These are phyloP conservation scores for Lasiodiplodia hormozganensis DNA, from an alignment of 2,329 filamentous ascomycete species.

Conservation along the genomic window DNA sequence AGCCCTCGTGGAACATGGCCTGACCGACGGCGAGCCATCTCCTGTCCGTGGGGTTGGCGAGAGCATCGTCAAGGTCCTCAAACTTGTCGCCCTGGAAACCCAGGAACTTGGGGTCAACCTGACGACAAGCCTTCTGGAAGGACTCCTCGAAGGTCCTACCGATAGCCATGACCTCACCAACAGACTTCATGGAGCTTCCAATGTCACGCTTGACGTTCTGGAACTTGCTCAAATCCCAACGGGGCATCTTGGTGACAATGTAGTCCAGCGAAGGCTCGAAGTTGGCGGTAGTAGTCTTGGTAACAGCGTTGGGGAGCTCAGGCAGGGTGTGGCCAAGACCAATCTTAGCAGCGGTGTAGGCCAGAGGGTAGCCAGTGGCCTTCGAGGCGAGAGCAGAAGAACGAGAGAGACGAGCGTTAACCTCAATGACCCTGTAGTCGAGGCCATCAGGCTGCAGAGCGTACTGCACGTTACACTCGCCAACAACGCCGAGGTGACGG, in stretches of 20 bases:
- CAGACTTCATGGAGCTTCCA: slow-evolving; percentile 97
- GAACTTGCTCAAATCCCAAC: slow-evolving; percentile 99
- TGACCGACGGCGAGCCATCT: slow-evolving; percentile 97
- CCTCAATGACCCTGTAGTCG: slow-evolving; percentile 98
- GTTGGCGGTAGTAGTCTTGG: slow-evolving; percentile 98
- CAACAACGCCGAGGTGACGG: slow-evolving; percentile 93
- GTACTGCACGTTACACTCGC: slow-evolving; percentile 99
- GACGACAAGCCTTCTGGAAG: slow-evolving; percentile 97
- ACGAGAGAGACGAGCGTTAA: slow-evolving; percentile 97
- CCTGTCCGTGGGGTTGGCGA: slow-evolving; percentile 92
- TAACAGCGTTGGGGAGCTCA: slow-evolving; percentile 96
- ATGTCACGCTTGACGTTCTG: slow-evolving; percentile 98
- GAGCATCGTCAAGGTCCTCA: slow-evolving; percentile 86
- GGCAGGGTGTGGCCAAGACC: slow-evolving; percentile 94
- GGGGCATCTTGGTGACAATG: slow-evolving; percentile 97
- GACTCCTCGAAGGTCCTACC: slow-evolving; percentile 98
- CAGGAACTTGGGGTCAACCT: slow-evolving; percentile 89
- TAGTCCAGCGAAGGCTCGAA: slow-evolving; percentile 98
- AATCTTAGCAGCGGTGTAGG: slow-evolving; percentile 98
- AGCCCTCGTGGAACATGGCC: slow-evolving; percentile 96
- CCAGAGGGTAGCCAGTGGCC: slow-evolving; percentile 95
- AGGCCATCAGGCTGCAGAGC: slow-evolving; percentile 94
- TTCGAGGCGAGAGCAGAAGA: slow-evolving; percentile 97
- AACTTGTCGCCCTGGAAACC: slow-evolving; percentile 97
- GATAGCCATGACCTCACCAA: slow-evolving; percentile 99